A percentile compares a stretch with the other conserved stretches of the same genome.
Conservation (phyloP, 352 stramenopile genomes). For the Pythium dissimile region DNA sequence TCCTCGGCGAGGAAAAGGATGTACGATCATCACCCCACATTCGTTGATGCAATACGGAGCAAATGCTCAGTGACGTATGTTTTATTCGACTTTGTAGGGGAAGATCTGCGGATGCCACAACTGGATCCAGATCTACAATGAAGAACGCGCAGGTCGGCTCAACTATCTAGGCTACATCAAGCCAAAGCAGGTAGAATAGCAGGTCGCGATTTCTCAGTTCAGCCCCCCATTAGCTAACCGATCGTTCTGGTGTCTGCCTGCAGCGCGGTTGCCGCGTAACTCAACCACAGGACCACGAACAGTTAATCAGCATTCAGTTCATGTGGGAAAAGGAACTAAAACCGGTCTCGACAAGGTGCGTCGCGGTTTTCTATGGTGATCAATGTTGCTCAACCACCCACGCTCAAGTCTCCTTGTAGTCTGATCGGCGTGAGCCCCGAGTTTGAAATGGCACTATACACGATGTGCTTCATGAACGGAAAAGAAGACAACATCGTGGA, state of each 20-base stretch:
- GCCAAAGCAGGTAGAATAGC: constrained; percentile 47
- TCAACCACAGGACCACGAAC: constrained; percentile 83
- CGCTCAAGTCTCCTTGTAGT: constrained; percentile 20
- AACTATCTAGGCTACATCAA: constrained; percentile 95
- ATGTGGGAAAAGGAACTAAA: constrained; percentile 88
- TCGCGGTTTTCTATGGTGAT: background rate
- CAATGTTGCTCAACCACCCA: background rate
- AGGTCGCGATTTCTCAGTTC: no score
- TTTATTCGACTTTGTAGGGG: constrained; percentile 29
- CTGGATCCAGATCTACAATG: constrained; percentile 96
- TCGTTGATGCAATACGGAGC: background rate
- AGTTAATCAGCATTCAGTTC: constrained; percentile 95
- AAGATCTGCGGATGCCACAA: constrained; percentile 95
- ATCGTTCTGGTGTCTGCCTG: no score
- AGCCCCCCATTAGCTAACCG: no score
- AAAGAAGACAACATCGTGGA: constrained; percentile 86
- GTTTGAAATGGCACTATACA: constrained; percentile 97
- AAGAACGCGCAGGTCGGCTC: constrained; percentile 90
- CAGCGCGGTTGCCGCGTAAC: constrained; percentile 62
- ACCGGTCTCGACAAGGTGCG: constrained; percentile 85
- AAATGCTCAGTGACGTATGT: background rate
- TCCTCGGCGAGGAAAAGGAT: constrained; percentile 94
- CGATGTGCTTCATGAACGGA: constrained; percentile 92
- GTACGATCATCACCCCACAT: no score
- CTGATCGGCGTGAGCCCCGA: constrained; percentile 94